Evolutionary conservation across 441 rosid species (phyloP), one percentile per base, ranked within the genome.

Genomic region (Theobroma grandiflorum): DNA sequence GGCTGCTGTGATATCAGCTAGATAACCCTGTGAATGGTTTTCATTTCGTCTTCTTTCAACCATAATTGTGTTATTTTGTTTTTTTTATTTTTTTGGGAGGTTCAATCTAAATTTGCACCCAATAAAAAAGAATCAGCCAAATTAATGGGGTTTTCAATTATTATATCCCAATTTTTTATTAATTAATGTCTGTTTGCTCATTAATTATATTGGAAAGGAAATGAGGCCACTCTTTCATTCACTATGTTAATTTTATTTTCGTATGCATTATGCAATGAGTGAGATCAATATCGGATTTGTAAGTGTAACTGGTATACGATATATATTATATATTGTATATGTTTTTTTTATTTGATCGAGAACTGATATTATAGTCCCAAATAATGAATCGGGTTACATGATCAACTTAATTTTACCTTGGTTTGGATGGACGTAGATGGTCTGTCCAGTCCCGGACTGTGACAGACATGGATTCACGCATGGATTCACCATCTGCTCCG

Each of bases 361-460:
- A 26, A 26, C 31, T 26, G 31, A 26, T 26, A 26, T 26, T 26
- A 26, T 26, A 26, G 31, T 26, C 31, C 31, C 31, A 3, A 49
- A 50, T 50, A 14, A 50, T 50, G 55, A 50, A 16, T 6, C 6
- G 20, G 2, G 7, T 16, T 64, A 37, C 40, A 40, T 68, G 14
- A 22, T 68, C 37, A 68, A 53, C 53, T 12, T 33, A 15, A 38
- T 38, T 57, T 20, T 81, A 82, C 87, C 83, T 82, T 79, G 79
- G 49, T 59, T 76, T 45, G 55, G 43, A 47, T 47, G 6, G 12
- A 14, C 37, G 8, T 22, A 68, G 35, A 20, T 57, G 49, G 59
- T 31, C 57, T 72, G 69, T 11, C 47, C 57, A 7, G 3, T 0
- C 15, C 62, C 74, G 12, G 31, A 15, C 33, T 35, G 52, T 49